phyloP scores from a whole-genome alignment of 148 eudicot species.

The Cornus controversa region DNA sequence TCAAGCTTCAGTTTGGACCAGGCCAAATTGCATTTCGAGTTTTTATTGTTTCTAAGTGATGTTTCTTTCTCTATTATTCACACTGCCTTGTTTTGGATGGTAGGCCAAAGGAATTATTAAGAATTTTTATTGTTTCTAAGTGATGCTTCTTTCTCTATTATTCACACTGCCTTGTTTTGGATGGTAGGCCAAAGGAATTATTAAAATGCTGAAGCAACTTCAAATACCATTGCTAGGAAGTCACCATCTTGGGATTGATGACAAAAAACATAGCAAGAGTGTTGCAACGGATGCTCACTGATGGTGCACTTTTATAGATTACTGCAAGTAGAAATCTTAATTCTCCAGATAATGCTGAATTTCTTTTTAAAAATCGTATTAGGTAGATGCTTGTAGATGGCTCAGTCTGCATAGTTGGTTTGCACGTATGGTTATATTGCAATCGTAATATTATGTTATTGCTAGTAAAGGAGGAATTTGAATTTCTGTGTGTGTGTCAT shows the following conservation, averaged over 20 bases:
- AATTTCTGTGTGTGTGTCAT: no score
- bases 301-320: slow-evolving; percentile 75
- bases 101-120: slow-evolving; percentile 94
- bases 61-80: neutral
- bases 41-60: neutral
- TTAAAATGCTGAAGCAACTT: slow-evolving; percentile 78
- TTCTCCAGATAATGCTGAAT: slow-evolving; percentile 50
- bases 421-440: neutral
- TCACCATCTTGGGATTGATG: slow-evolving; percentile 96
- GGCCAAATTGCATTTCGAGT: neutral
- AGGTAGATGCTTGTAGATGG: slow-evolving; percentile 25
- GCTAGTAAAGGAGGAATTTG: neutral
- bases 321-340: slow-evolving; percentile 59
- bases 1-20: neutral
- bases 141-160: neutral
- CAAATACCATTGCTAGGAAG: slow-evolving; percentile 65
- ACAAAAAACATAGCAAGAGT: slow-evolving; percentile 78
- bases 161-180: neutral
- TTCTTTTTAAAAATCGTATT: slow-evolving; percentile 71
- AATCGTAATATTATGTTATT: no score
- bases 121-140: neutral
- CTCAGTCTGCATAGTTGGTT: neutral
- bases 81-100: neutral
- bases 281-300: slow-evolving; percentile 69
- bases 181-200: slow-evolving; percentile 88